Base-by-base conservation (phyloP, 2,329 filamentous ascomycete genomes). In the Cercospora brassicicola region DNA sequence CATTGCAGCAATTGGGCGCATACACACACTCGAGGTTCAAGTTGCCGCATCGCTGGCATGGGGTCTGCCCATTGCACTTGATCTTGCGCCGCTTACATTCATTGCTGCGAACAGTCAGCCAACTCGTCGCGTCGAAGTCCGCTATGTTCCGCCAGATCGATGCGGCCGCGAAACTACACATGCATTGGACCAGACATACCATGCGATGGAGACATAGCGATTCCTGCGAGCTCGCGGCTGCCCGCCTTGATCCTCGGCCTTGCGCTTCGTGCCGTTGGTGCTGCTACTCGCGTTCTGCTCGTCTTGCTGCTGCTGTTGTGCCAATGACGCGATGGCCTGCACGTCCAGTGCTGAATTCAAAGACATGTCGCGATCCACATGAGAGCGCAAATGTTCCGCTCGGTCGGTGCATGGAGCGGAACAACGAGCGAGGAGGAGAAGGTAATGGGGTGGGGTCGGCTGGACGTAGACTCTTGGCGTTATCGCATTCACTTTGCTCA, bases 1-100 rank as follows among this genome's bases (percentile, higher is more conserved):
- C 93, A 82, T 88, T 94, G 78, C 88, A 89, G 81, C 88, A 90
- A 75, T 90, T 90, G 4, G 88, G 87, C 68, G 87, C 86, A 81
- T 90, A 90, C 67, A 87, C 80, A 76, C 86, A 90, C 76, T 89
- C 87, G 67, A 90, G 82, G 67, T 83, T 84, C 65, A 90, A 81
- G 77, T 89, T 89, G 28, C 87, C 88, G 77, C 88, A 90, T 71
- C 88, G 83, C 74, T 89, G 86, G 74, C 88, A 90, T 11, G 88
- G 88, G 13, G 84, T 85, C 76, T 90, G 84, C 51, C 88, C 88
- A 79, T 90, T 90, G 80, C 88, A 89, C 71, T 89, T 89, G 77
- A 90, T 90, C 80, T 90, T 90, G 66, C 88, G 84, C 59, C 88
- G 81, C 77, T 89, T 89, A 80, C 87, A 89, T 74, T 89, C 87